phyloP scores from a whole-genome alignment of 257 asterid genomes.

The Sherardia arvensis region DNA sequence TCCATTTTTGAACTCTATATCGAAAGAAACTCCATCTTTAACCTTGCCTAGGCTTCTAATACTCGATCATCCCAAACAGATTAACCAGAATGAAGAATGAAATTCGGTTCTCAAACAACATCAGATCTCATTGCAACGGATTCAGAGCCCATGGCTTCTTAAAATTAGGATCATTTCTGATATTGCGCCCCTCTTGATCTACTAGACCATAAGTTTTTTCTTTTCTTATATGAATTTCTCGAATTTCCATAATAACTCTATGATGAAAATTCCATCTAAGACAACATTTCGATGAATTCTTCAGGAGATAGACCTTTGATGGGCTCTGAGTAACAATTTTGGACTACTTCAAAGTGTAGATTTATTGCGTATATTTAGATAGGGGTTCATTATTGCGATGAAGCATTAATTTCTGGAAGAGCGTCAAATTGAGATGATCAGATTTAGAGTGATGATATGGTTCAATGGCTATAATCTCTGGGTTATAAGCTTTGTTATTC shows the following conservation, averaged over 20 bases:
- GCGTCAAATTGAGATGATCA: slow-evolving; percentile 16
- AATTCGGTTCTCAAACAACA: slow-evolving; percentile 30
- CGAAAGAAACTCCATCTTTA: not conserved
- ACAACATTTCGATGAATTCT: slow-evolving; percentile 20
- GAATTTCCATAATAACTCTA: slow-evolving; percentile 14
- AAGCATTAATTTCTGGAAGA: slow-evolving; percentile 18
- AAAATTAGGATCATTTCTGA: slow-evolving; percentile 14
- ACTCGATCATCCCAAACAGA: not conserved
- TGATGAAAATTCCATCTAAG: slow-evolving; percentile 32
- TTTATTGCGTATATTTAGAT: too few relatives aligned
- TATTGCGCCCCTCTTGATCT: too few relatives aligned
- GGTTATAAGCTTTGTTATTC: slow-evolving; percentile 26
- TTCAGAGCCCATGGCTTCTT: slow-evolving; percentile 15
- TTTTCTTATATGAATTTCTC: not conserved
- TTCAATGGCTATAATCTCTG: slow-evolving; percentile 25
- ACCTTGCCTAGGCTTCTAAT: not conserved
- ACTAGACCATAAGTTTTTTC: not conserved
- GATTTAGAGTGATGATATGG: slow-evolving; percentile 25
- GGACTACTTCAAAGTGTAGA: too few relatives aligned
- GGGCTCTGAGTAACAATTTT: too few relatives aligned
- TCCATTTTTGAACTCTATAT: slow-evolving; percentile 7
- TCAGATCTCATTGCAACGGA: slow-evolving; percentile 17
- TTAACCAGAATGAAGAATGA: not conserved
- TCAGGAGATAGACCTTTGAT: too few relatives aligned
- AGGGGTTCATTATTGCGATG: too few relatives aligned